phyloP scores from a whole-genome alignment of 2,329 filamentous ascomycete genomes.

The Alternaria gaisen region DNA sequence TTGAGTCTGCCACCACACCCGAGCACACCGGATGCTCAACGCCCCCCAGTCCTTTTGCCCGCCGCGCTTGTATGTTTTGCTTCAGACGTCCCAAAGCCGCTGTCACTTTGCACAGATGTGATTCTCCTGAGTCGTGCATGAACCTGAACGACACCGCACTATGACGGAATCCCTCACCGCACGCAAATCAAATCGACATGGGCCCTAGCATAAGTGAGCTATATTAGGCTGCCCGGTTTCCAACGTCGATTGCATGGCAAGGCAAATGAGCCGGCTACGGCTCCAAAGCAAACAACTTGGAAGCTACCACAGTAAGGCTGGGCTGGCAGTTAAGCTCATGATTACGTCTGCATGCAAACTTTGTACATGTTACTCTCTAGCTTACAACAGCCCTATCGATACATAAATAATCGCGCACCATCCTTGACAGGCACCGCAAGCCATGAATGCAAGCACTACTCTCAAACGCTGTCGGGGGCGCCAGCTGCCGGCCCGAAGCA shows the following conservation, averaged over 20 bases:
- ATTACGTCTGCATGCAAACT: constrained; percentile 18
- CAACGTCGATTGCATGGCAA: constrained; percentile 19
- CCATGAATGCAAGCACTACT: not conserved
- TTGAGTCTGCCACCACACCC: constrained; percentile 31
- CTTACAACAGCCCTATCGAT: not conserved
- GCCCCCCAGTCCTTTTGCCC: constrained; percentile 13
- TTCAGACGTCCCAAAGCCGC: constrained; percentile 1
- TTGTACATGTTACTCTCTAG: constrained; percentile 13
- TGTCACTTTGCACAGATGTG: not conserved
- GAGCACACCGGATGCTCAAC: constrained; percentile 23
- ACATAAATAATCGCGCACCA: not conserved
- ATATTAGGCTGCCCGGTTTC: constrained; percentile 39
- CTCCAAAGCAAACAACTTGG: constrained; percentile 23
- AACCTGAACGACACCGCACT: constrained; percentile 17
- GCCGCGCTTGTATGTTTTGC: constrained; percentile 1
- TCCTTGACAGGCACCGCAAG: not conserved
- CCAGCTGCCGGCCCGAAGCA: not conserved
- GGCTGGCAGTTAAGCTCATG: constrained; percentile 12
- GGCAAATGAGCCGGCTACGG: constrained; percentile 25
- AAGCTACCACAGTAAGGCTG: constrained; percentile 1
- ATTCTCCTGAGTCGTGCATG: constrained; percentile 35
- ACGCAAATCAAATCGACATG: constrained; percentile 13
- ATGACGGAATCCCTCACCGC: constrained; percentile 30
- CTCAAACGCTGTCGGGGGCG: not conserved
- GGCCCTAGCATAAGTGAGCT: constrained; percentile 23